Conservation (phyloP, 345 rosid species). For the Mercurialis annua region DNA sequence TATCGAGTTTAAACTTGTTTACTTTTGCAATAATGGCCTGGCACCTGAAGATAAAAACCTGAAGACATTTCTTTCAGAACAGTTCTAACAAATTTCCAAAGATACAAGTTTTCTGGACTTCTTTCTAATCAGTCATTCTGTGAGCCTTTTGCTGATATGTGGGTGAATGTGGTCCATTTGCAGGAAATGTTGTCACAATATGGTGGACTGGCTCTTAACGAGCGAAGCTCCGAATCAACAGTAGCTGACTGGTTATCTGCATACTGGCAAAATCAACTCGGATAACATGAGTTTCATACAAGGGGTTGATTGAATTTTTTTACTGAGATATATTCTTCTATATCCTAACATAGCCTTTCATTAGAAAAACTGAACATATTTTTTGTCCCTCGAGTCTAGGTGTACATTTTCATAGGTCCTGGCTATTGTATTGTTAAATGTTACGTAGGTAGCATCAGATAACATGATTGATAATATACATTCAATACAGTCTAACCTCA, state of each 20-base stretch:
- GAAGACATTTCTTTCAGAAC: background rate
- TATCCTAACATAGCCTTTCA: background rate
- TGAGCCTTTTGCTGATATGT: background rate
- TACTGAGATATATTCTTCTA: background rate
- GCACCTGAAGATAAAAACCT: background rate
- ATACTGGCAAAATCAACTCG: conserved; percentile 19
- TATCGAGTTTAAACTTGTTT: background rate
- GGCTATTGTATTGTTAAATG: too few species aligned
- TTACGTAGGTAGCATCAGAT: too few species aligned
- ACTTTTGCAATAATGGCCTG: background rate
- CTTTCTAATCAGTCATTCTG: too few species aligned
- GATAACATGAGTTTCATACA: background rate
- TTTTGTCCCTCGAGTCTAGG: too few species aligned
- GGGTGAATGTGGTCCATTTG: conserved; percentile 1
- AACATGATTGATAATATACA: too few species aligned
- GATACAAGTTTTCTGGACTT: background rate
- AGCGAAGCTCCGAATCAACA: conserved; percentile 14
- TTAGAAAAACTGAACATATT: background rate
- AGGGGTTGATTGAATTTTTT: background rate
- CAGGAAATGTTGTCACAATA: conserved; percentile 28
- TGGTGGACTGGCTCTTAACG: conserved; percentile 26
- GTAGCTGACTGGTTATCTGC: conserved; percentile 17
- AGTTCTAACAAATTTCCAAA: background rate
- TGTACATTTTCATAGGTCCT: too few species aligned
- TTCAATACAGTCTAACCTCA: too few species aligned